Percentiles rank a stretch among this genome's conserved stretches.
Evolutionary conservation across 805 yeast species (phyloP).

Genomic region (Candida coleopterorum): DNA sequence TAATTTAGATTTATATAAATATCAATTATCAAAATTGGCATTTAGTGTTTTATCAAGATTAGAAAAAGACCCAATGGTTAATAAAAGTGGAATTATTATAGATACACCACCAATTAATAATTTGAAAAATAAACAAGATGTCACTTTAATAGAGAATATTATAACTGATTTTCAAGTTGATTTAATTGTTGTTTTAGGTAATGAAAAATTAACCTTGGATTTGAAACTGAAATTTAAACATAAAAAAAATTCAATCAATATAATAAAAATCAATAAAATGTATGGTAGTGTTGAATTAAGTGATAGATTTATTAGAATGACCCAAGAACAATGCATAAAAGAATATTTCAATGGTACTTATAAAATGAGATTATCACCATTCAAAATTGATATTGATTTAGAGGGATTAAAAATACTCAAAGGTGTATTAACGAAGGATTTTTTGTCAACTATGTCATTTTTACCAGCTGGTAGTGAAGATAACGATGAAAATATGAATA

Average conservation of each 20-base stretch:
- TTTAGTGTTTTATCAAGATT: constrained; percentile 45
- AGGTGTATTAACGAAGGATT: constrained; percentile 46
- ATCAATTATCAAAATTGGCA: constrained; percentile 45
- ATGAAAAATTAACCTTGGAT: constrained; percentile 64
- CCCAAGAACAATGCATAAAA: constrained; percentile 72
- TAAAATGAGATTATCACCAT: constrained; percentile 71
- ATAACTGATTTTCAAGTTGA: constrained; percentile 58
- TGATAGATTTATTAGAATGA: constrained; percentile 59
- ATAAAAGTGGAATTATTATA: constrained; percentile 56
- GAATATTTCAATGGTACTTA: constrained; percentile 87
- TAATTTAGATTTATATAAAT: constrained; percentile 54
- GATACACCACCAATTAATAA: constrained; percentile 63
- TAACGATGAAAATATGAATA: constrained; percentile 24
- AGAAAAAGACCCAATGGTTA: constrained; percentile 42
- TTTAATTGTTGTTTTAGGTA: constrained; percentile 66
- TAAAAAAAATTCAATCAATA: constrained; percentile 29
- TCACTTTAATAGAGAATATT: constrained; percentile 49
- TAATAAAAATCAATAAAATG: constrained; percentile 63
- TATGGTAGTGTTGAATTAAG: constrained; percentile 77
- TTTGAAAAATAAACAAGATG: constrained; percentile 38
- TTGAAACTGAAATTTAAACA: constrained; percentile 47
- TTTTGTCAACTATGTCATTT: constrained; percentile 31
- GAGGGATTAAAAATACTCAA: constrained; percentile 56
- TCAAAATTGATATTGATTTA: constrained; percentile 69
- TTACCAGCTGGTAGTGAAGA: constrained; percentile 42